phyloP scores from a whole-genome alignment of 2,329 filamentous ascomycete species.

The Fusarium neocosmosporiellum region DNA sequence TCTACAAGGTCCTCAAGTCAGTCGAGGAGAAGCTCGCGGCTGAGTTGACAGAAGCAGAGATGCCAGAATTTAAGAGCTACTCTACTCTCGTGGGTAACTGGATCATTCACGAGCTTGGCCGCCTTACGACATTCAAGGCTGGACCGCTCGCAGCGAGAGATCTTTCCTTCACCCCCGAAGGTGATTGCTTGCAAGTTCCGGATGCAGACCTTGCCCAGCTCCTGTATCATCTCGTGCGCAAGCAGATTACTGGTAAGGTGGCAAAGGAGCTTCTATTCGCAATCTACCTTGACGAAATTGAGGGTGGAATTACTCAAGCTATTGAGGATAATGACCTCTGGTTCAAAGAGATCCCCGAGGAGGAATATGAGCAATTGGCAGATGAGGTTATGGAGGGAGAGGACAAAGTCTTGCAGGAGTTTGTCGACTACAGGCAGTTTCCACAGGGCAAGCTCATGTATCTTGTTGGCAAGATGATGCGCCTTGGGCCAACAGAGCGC shows the following conservation, averaged over 20 bases:
- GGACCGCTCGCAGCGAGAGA: conserved; percentile 47
- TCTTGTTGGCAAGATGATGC: conserved; percentile 69
- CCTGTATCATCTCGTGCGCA: conserved; percentile 58
- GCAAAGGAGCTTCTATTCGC: conserved; percentile 69
- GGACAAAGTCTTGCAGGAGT: conserved; percentile 59
- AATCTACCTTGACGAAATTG: conserved; percentile 61
- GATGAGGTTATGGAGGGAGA: conserved; percentile 58
- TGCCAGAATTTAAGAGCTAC: conserved; percentile 48
- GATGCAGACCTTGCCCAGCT: conserved; percentile 62
- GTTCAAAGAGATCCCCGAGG: conserved; percentile 62
- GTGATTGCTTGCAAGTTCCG: conserved; percentile 60
- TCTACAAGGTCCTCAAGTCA: conserved; percentile 71
- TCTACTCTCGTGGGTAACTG: conserved; percentile 68
- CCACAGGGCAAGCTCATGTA: conserved; percentile 71
- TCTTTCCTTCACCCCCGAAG: conserved; percentile 56
- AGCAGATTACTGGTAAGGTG: conserved; percentile 65
- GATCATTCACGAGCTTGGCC: conserved; percentile 82
- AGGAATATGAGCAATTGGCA: conserved; percentile 62
- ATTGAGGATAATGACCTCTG: conserved; percentile 62
- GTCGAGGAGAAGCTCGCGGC: conserved; percentile 50
- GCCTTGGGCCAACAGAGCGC: conserved; percentile 62
- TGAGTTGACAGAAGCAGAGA: conserved; percentile 28
- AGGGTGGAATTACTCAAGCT: conserved; percentile 55
- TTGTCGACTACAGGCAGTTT: conserved; percentile 56
- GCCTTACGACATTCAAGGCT: conserved; percentile 67